Evolutionary conservation across 192 early-diverging fungal species (phyloP), one percentile per base, ranked within the genome.

Genomic region (Rhizophagus clarus): DNA sequence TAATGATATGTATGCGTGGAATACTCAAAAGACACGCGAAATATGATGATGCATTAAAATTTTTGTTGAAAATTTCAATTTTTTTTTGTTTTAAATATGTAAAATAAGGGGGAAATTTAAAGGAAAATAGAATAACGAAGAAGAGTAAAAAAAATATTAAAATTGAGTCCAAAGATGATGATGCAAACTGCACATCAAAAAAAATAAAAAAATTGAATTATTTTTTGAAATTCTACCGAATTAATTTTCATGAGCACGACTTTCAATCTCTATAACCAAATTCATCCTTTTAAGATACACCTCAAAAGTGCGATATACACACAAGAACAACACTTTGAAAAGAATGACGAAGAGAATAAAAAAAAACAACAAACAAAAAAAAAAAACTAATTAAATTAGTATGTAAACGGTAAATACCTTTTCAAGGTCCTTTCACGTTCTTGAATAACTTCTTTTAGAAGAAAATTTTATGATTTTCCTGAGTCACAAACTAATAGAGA

Each of bases 321-420:
- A 47, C 2, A 2, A 37, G 5, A 37, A 37, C 34, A n/a, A 37
- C 34, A 3, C 34, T 37, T 37, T 2, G 34, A 37, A 37, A 37
- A 37, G 5, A 37, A 37, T 37, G 5, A 37, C 5, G 34, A 37
- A 2, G 34, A 37, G 34, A n/a, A n/a, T n/a, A 34, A 34, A 34
- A 42, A 42, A 42, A 42, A 61, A 22, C 8, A 61, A 61, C 24
- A 61, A 63, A 28, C 8, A 63, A 63, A 63, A 63, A 28, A 28
- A n/a, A 63, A 26, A 7, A 28, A 63, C 24, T 63, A 28, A 63
- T 28, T 63, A 28, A 26, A 17, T 63, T 63, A 17, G 11, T 11
- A 28, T 22, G 34, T 29, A 26, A 64, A 64, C 63, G 63, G 63
- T 4, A 64, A 28, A 69, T 69, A 69, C 67, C 67, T 69, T 69